Base-by-base conservation (phyloP, 2,329 filamentous ascomycete species). In the Epichloe festucae region DNA sequence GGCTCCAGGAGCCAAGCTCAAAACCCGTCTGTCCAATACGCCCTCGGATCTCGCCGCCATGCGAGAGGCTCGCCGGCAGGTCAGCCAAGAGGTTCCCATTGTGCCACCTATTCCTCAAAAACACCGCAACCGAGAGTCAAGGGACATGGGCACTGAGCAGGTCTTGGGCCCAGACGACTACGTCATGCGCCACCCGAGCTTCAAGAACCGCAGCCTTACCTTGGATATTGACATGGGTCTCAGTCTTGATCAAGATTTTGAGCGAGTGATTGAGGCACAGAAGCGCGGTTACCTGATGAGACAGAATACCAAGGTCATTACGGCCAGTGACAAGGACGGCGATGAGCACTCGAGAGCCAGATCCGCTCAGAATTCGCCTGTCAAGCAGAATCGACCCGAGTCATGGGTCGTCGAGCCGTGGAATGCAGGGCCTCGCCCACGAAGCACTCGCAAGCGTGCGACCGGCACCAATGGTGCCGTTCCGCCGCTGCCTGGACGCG, bases 271-370 rank as follows among this genome's bases (percentile, higher is more conserved):
- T 61, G 89, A 96, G 72, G 79, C 84, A 65, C 90, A 96, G 85
- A 97, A 97, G 89, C 90, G 94, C 73, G 93, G 93, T 52, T 98
- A 98, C 64, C 77, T 97, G 45, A 98, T 97, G 91, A 84, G 93
- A 62, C 91, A 98, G 62, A 98, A 97, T 70, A 97, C 91, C 3
- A 97, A 97, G 68, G 79, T 98, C 50, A 89, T 98, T 48, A 82
- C 95, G 48, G 93, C 93, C n/a, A 95, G 84, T 65, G 84, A 89
- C 66, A 84, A 85, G 57, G 76, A 85, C 55, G 70, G 73, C 35
- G 73, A 84, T 65, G 63, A 82, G 68, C 57, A 69, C 57, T 67
- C 73, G 66, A 66, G 74, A 23, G 74, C 75, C 21, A 79, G 80
- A 51, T 82, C 84, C 31, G 79, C 78, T 14, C 80, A 78, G 15